phyloP scores from a whole-genome alignment of 805 yeast species.

The Brettanomyces nanus region DNA sequence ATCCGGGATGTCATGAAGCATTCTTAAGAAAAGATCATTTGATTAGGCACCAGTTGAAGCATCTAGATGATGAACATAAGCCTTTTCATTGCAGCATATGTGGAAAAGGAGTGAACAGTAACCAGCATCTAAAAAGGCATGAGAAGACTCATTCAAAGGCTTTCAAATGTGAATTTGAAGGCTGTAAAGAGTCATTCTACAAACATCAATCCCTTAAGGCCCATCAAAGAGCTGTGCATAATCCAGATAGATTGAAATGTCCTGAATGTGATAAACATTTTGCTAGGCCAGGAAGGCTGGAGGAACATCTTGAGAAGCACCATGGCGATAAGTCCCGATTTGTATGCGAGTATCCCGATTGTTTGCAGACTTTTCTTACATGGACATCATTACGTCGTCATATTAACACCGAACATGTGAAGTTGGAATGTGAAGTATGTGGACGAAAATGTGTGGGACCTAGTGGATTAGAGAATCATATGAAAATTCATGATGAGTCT shows the following conservation, averaged over 20 bases:
- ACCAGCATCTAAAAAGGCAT: constrained; percentile 78
- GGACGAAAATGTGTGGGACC: constrained; percentile 67
- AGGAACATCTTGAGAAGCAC: constrained; percentile 54
- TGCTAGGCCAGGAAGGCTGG: constrained; percentile 54
- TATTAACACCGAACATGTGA: constrained; percentile 64
- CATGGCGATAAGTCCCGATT: constrained; percentile 47
- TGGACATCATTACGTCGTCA: constrained; percentile 73
- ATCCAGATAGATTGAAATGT: constrained; percentile 41
- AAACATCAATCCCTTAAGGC: constrained; percentile 70
- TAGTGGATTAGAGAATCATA: constrained; percentile 62
- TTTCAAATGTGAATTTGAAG: constrained; percentile 50
- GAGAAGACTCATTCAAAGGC: constrained; percentile 71
- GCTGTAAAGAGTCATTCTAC: constrained; percentile 61
- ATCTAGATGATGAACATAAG: constrained; percentile 41
- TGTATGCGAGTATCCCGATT: constrained; percentile 56
- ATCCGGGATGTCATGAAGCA: constrained; percentile 47
- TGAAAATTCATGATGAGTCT: constrained; percentile 56
- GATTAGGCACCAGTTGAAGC: constrained; percentile 66
- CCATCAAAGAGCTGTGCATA: constrained; percentile 61
- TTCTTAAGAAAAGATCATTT: constrained; percentile 77
- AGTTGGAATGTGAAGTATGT: constrained; percentile 55
- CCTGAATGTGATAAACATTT: constrained; percentile 57
- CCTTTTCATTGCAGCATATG: constrained; percentile 71
- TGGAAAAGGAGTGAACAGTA: constrained; percentile 72
- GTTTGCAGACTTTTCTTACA: constrained; percentile 52